These are phyloP conservation scores for Cordyceps cateniannulata DNA, from an alignment of 2,329 filamentous ascomycete species.

Conservation along the genomic window DNA sequence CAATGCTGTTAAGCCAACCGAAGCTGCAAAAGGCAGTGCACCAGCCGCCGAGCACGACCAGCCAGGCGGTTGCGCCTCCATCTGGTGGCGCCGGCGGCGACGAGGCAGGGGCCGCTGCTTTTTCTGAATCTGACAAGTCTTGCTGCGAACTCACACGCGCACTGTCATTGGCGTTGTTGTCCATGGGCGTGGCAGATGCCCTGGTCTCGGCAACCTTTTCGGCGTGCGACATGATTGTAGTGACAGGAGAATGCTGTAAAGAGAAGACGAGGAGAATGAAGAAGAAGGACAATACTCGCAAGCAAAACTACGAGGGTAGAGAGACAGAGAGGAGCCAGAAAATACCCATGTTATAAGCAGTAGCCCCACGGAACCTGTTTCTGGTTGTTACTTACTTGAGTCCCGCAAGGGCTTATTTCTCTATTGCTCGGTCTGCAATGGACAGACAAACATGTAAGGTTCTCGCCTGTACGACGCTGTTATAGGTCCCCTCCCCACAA, in stretches of 20 bases:
- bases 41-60: constrained; percentile 33
- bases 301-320: neutral
- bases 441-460: too few relatives aligned
- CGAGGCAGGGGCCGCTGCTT: neutral
- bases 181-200: neutral
- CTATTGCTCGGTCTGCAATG: neutral
- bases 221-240: neutral
- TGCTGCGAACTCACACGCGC: neutral
- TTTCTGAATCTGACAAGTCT: constrained; percentile 1
- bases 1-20: constrained; percentile 34
- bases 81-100: constrained; percentile 18
- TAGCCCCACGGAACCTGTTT: neutral
- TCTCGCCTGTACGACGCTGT: neutral
- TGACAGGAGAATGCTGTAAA: neutral
- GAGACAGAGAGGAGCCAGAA: neutral
- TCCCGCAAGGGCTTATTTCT: neutral
- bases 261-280: neutral
- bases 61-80: constrained; percentile 30
- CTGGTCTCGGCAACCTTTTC: neutral
- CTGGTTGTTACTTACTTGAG: neutral
- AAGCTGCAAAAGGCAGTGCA: constrained; percentile 35
- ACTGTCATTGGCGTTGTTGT: neutral
- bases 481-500: neutral
- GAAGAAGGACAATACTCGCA: neutral
- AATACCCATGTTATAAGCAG: neutral